Evolutionary conservation across 2,329 filamentous ascomycete genomes (phyloP).

Genomic region (Diplodia seriata): DNA sequence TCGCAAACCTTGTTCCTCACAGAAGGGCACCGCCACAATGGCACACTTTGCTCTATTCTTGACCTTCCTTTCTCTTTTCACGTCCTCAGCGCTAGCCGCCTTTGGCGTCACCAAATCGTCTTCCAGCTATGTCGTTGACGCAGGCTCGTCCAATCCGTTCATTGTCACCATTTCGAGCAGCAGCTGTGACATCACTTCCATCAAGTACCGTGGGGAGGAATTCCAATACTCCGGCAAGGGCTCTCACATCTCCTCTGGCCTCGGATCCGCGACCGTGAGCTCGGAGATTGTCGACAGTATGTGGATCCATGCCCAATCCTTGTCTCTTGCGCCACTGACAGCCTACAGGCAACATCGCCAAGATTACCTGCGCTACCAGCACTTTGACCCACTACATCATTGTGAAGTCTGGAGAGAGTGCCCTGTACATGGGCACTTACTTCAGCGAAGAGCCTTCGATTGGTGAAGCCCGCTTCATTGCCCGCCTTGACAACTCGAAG

Average conservation of each 20-base stretch:
- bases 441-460: constrained; percentile 56
- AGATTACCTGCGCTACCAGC: constrained; percentile 65
- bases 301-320: constrained; percentile 10
- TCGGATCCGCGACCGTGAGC: constrained; percentile 64
- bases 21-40: constrained; percentile 23
- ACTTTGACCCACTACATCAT: constrained; percentile 70
- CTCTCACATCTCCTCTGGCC: constrained; percentile 66
- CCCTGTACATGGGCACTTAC: constrained; percentile 63
- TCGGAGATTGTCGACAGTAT: constrained; percentile 45
- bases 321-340: not conserved
- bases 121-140: constrained; percentile 44
- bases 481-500: constrained; percentile 61
- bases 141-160: constrained; percentile 44
- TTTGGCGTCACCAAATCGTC: constrained; percentile 47
- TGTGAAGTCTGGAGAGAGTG: constrained; percentile 64
- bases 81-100: constrained; percentile 41
- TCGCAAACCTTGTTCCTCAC: not conserved
- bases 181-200: constrained; percentile 69
- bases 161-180: constrained; percentile 48
- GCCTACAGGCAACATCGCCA: constrained; percentile 57
- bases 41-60: constrained; percentile 44
- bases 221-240: constrained; percentile 61
- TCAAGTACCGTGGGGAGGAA: constrained; percentile 66
- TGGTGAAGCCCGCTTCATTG: constrained; percentile 68
- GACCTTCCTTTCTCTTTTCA: constrained; percentile 22